These are phyloP conservation scores for Dryadomyces quercus-mongolicae DNA, from an alignment of 2,329 filamentous ascomycete genomes.

Conservation along the genomic window DNA sequence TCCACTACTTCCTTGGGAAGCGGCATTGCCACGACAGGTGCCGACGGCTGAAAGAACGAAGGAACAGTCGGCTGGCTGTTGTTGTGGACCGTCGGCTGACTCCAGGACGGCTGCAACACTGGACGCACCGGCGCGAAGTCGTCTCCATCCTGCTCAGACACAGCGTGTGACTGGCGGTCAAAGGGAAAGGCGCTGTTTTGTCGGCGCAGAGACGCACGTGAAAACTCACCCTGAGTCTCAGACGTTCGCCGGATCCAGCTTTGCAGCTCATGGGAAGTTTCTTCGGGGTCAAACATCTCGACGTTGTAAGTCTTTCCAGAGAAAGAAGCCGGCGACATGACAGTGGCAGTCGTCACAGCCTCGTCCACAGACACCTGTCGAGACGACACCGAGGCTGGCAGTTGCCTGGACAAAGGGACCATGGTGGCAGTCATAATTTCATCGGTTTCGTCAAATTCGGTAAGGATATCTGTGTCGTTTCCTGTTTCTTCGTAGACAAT, in stretches of 20 bases:
- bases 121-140: not conserved
- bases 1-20: slow-evolving; percentile 42
- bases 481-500: slow-evolving; percentile 4
- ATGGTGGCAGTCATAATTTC: slow-evolving; percentile 7
- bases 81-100: not conserved
- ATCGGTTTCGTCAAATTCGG: slow-evolving; percentile 4
- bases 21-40: slow-evolving; percentile 21
- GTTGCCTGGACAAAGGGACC: slow-evolving; percentile 1
- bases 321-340: not conserved
- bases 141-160: not conserved
- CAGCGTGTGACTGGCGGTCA: not conserved
- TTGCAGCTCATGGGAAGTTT: slow-evolving; percentile 5
- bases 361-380: not conserved
- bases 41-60: not conserved
- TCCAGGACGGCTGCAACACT: not conserved
- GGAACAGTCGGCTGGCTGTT: not conserved
- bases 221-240: slow-evolving; percentile 1
- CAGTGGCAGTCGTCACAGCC: not conserved
- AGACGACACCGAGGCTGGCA: not conserved
- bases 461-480: slow-evolving; percentile 1
- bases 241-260: slow-evolving; percentile 8
- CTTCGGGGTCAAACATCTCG: not conserved
- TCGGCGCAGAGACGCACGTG: not conserved
- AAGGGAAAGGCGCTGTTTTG: not conserved
- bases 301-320: not conserved